Evolutionary conservation across 805 yeast genomes (phyloP).

Genomic region (Suhomyces kilbournensis): DNA sequence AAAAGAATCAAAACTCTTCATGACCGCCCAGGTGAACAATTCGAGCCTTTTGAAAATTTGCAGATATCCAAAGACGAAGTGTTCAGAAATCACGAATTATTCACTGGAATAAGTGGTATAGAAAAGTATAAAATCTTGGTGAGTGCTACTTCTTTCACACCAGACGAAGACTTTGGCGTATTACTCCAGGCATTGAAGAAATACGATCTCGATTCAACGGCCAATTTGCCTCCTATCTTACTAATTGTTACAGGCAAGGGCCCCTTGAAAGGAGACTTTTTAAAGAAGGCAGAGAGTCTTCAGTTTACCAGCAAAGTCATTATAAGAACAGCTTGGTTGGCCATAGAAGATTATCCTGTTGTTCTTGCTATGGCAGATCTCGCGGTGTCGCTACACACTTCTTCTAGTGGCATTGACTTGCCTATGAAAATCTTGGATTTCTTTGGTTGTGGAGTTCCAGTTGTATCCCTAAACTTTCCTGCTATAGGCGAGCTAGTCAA

Average conservation of each 20-base stretch:
- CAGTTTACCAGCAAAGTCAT: slow-evolving; percentile 47
- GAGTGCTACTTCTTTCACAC: slow-evolving; percentile 91
- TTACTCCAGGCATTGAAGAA: slow-evolving; percentile 64
- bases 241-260: slow-evolving; percentile 97
- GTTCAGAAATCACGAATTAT: slow-evolving; percentile 23
- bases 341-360: slow-evolving; percentile 74
- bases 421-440: slow-evolving; percentile 97
- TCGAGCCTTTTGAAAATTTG: slow-evolving; percentile 44
- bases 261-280: slow-evolving; percentile 61
- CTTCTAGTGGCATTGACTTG: slow-evolving; percentile 89
- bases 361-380: slow-evolving; percentile 75
- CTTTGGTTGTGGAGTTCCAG: slow-evolving; percentile 96
- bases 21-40: slow-evolving; percentile 79
- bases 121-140: slow-evolving; percentile 61
- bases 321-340: slow-evolving; percentile 71
- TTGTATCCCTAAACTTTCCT: slow-evolving; percentile 69
- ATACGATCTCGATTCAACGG: slow-evolving; percentile 43
- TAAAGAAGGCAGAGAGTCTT: slow-evolving; percentile 43
- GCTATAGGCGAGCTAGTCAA: slow-evolving; percentile 77
- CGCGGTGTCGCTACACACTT: slow-evolving; percentile 86
- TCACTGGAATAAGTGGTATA: slow-evolving; percentile 21
- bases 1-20: slow-evolving; percentile 61
- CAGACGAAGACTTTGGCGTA: slow-evolving; percentile 83
- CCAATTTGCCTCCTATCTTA: slow-evolving; percentile 46
- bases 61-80: slow-evolving; percentile 33